A percentile compares a stretch with the other conserved stretches of the same genome.
These are phyloP conservation scores for Dissoconium aciculare DNA, from an alignment of 2,329 filamentous ascomycete species.

Conservation along the genomic window DNA sequence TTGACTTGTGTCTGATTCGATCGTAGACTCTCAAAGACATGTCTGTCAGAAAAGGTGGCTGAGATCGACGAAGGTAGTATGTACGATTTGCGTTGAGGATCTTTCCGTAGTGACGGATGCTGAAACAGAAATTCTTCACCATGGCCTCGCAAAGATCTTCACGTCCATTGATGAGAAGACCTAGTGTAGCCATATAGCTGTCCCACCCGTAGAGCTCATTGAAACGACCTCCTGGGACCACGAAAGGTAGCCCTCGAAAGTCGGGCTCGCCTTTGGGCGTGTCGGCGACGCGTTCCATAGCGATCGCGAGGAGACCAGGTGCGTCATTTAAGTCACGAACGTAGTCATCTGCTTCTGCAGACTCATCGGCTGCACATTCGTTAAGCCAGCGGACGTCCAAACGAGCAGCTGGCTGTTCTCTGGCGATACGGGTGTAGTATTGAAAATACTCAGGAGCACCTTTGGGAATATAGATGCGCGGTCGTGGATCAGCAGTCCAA, in stretches of 20 bases:
- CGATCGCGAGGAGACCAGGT: slow-evolving; percentile 78
- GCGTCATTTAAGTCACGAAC: slow-evolving; percentile 73
- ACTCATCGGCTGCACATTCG: slow-evolving; percentile 43
- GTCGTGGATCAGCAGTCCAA: slow-evolving; percentile 78
- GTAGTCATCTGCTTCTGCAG: no score
- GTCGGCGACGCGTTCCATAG: slow-evolving; percentile 56
- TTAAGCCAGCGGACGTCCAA: slow-evolving; percentile 74
- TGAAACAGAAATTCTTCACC: slow-evolving; percentile 95
- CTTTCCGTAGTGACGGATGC: slow-evolving; percentile 95
- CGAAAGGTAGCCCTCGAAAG: slow-evolving; percentile 71
- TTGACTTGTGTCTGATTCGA: slow-evolving; percentile 74
- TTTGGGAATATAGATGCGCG: slow-evolving; percentile 77
- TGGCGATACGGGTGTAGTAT: slow-evolving; percentile 73
- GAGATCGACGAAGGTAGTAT: slow-evolving; percentile 87
- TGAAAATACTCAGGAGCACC: slow-evolving; percentile 76
- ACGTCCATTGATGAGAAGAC: slow-evolving; percentile 70
- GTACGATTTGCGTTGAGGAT: slow-evolving; percentile 93
- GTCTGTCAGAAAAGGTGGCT: slow-evolving; percentile 92
- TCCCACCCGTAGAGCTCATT: slow-evolving; percentile 99
- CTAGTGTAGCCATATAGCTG: slow-evolving; percentile 94
- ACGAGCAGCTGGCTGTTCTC: slow-evolving; percentile 64
- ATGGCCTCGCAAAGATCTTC: slow-evolving; percentile 82
- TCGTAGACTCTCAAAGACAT: slow-evolving; percentile 93
- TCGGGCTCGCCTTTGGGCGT: slow-evolving; percentile 53
- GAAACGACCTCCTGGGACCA: slow-evolving; percentile 94